Conservation (phyloP, 768 basidiomycete species). For the Agaricus sinodeliciosus region DNA sequence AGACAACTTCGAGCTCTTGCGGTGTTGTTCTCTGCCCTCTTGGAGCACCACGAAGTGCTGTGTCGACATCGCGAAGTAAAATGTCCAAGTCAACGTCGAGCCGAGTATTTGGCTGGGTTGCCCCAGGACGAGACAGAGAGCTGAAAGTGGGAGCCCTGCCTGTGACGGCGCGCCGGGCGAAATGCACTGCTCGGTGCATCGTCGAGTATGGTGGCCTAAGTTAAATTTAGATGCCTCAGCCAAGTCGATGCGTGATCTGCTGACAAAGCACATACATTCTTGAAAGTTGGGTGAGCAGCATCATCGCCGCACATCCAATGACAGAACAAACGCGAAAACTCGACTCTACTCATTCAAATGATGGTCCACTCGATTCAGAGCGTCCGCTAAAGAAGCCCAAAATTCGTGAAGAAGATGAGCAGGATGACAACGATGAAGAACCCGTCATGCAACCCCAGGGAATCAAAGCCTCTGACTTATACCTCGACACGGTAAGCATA, state of each 20-base stretch:
- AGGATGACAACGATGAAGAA: conserved; percentile 31
- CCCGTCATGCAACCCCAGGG: conserved; percentile 21
- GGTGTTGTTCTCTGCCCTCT: conserved; percentile 18
- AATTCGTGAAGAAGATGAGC: conserved; percentile 17
- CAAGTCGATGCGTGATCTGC: background rate
- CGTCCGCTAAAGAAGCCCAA: conserved; percentile 32
- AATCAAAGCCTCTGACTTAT: conserved; percentile 71
- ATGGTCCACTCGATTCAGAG: conserved; percentile 14
- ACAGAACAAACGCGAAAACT: conserved; percentile 10
- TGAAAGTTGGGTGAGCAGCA: background rate
- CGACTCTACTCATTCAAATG: conserved; percentile 10
- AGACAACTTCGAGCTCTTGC: conserved; percentile 51
- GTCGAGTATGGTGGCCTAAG: background rate
- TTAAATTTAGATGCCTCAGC: background rate
- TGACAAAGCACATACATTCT: conserved; percentile 5
- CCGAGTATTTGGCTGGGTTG: conserved; percentile 47
- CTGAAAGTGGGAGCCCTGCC: conserved; percentile 3
- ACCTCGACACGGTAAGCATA: conserved; percentile 82
- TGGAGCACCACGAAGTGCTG: conserved; percentile 45
- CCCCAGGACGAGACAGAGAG: conserved; percentile 21
- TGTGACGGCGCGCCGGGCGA: background rate
- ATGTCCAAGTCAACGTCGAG: conserved; percentile 60
- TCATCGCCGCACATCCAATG: conserved; percentile 4
- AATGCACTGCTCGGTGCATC: conserved; percentile 4
- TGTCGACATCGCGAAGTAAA: conserved; percentile 61